Conservation (phyloP, 1,139 yeast genomes). For the Debaryomyces nepalensis region DNA sequence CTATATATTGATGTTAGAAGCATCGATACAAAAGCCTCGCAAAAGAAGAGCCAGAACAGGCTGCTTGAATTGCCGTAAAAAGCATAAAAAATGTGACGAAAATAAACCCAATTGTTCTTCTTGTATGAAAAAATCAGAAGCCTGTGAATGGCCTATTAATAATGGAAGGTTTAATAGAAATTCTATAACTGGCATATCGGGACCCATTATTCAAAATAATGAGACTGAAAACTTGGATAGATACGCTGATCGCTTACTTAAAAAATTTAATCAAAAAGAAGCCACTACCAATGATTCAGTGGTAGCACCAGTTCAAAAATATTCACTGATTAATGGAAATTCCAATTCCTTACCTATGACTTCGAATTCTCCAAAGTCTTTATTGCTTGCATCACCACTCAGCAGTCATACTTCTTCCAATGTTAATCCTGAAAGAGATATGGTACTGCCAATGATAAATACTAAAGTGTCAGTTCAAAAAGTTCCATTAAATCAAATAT, state of each 20-base stretch:
- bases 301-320: background rate
- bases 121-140: constrained; percentile 33
- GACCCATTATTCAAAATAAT: background rate
- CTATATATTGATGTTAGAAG: background rate
- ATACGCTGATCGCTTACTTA: constrained; percentile 1
- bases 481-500: background rate
- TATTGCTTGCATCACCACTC: background rate
- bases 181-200: background rate
- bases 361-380: background rate
- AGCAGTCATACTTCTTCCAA: background rate
- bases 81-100: constrained; percentile 52
- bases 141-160: constrained; percentile 43
- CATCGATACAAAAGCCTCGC: background rate
- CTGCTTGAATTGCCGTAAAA: constrained; percentile 46
- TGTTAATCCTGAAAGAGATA: background rate
- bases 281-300: background rate
- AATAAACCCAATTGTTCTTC: constrained; percentile 43
- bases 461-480: background rate
- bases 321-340: background rate
- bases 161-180: constrained; percentile 5
- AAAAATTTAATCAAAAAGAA: background rate
- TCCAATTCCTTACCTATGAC: background rate
- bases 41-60: constrained; percentile 47
- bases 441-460: background rate
- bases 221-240: background rate